Conservation (phyloP, 441 rosid genomes). For the Adansonia gregorii region DNA sequence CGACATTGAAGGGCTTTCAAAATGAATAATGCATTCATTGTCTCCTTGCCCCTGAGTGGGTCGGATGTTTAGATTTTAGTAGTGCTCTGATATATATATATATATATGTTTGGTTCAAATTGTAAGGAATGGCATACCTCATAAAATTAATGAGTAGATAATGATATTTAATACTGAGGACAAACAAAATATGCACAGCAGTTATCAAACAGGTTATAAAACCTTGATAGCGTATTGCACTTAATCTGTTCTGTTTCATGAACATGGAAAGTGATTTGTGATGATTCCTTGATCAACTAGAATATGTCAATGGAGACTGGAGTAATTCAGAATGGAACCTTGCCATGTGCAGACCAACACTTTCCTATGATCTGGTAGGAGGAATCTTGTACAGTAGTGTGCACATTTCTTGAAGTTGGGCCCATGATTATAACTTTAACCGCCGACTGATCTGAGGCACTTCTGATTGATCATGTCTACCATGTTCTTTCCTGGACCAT, state of each 20-base stretch:
- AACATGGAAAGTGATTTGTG: background rate
- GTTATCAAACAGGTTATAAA: background rate
- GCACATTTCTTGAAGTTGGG: background rate
- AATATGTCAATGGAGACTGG: background rate
- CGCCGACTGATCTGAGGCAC: background rate
- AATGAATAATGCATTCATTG: background rate
- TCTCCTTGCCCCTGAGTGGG: background rate
- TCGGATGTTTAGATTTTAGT: background rate
- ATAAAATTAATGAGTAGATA: background rate
- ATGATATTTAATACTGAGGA: background rate
- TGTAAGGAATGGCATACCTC: background rate
- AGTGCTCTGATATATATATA: background rate
- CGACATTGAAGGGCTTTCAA: conserved; percentile 8
- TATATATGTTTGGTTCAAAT: background rate
- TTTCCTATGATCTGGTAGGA: background rate
- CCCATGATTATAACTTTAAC: background rate
- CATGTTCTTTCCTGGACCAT: background rate
- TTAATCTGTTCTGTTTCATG: background rate
- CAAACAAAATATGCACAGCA: background rate
- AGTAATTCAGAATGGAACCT: background rate
- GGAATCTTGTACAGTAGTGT: background rate
- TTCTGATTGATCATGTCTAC: conserved; percentile 3
- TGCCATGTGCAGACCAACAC: background rate
- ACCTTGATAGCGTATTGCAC: background rate
- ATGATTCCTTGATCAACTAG: background rate